Conservation (phyloP, 2,329 filamentous ascomycete species). For the Botrytis fabae region DNA sequence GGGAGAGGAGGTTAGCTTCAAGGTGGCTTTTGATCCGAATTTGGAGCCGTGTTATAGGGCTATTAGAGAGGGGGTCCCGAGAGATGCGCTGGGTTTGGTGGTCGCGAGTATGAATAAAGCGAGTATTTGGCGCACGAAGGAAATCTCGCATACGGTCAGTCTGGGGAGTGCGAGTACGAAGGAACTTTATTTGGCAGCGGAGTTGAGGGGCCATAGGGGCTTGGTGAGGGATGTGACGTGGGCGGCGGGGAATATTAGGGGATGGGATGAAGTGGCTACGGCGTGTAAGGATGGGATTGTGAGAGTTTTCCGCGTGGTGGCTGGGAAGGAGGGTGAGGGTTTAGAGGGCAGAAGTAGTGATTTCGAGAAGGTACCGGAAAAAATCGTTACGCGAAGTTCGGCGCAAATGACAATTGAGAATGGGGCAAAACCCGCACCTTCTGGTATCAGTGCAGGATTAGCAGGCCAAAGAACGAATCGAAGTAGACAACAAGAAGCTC, state of each 20-base stretch:
- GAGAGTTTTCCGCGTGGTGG: constrained; percentile 80
- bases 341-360: constrained; percentile 35
- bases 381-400: constrained; percentile 30
- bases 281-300: constrained; percentile 91
- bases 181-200: constrained; percentile 82
- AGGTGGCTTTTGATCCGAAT: constrained; percentile 85
- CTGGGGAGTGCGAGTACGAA: constrained; percentile 60
- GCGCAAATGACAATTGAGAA: constrained; percentile 30
- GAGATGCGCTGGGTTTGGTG: constrained; percentile 76
- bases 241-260: constrained; percentile 87
- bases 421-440: constrained; percentile 44
- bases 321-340: constrained; percentile 46
- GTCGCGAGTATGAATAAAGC: constrained; percentile 85
- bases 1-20: constrained; percentile 85
- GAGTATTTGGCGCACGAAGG: constrained; percentile 76
- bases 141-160: constrained; percentile 52
- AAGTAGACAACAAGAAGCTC: constrained; percentile 48
- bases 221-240: constrained; percentile 87
- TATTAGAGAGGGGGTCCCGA: constrained; percentile 75
- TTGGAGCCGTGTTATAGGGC: constrained; percentile 76
- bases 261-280: constrained; percentile 87
- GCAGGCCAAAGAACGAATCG: constrained; percentile 45
- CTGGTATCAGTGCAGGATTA: constrained; percentile 55
- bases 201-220: constrained; percentile 70
- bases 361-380: constrained; percentile 37